A percentile compares a stretch with the other conserved stretches of the same genome.
Conservation (phyloP, 495 filamentous ascomycete species). For the Penicillium canariense region DNA sequence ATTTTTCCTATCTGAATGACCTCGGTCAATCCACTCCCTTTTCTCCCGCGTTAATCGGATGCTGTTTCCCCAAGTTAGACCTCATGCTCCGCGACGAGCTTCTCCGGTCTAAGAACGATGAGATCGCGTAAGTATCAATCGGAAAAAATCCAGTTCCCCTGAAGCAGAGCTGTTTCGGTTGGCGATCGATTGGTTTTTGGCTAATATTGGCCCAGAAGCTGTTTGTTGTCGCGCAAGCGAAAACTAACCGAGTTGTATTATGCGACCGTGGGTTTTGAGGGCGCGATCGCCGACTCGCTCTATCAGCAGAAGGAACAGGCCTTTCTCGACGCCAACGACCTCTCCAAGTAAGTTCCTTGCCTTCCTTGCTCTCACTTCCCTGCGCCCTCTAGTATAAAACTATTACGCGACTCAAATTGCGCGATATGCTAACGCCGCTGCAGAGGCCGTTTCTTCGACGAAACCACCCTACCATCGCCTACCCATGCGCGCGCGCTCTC, state of each 20-base stretch:
- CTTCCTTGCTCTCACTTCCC: conserved; percentile 5
- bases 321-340: conserved; percentile 73
- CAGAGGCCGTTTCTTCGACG: conserved; percentile 72
- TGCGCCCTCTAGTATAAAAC: conserved; percentile 10
- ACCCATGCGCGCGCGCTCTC: conserved; percentile 39
- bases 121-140: conserved; percentile 58
- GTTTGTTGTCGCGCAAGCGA: conserved; percentile 74
- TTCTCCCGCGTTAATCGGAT: conserved; percentile 59
- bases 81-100: conserved; percentile 58
- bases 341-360: conserved; percentile 64
- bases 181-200: conserved; percentile 25
- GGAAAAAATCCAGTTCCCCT: conserved; percentile 11
- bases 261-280: conserved; percentile 49
- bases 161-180: conserved; percentile 10
- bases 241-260: conserved; percentile 78
- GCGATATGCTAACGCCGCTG: conserved; percentile 31
- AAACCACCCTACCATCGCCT: conserved; percentile 63
- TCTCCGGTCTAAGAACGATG: conserved; percentile 57
- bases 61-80: conserved; percentile 53
- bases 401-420: conserved; percentile 17
- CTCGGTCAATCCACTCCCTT: conserved; percentile 43
- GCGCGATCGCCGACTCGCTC: conserved; percentile 56
- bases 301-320: conserved; percentile 49
- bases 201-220: conserved; percentile 58
- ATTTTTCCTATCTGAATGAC: conserved; percentile 53